phyloP scores from a whole-genome alignment of 1,284 basidiomycete genomes.

The Cutaneotrichosporon cyanovorans region DNA sequence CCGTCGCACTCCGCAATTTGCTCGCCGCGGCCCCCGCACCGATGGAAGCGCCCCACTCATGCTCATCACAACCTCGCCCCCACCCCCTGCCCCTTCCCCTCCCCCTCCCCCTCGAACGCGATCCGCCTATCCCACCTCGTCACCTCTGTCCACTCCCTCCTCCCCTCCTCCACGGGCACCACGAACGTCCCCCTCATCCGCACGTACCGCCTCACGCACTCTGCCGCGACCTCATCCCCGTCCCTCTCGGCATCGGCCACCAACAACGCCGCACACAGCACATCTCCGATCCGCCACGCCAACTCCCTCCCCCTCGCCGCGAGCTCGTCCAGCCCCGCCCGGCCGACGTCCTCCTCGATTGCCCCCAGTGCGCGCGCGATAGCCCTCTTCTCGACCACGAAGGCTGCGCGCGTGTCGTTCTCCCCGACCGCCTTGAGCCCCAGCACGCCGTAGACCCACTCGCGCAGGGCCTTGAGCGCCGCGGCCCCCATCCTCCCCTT shows the following conservation, averaged over 20 bases:
- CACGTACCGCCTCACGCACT: conserved; percentile 11
- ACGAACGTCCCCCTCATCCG: neutral
- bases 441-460: conserved; percentile 8
- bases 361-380: conserved; percentile 1
- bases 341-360: neutral
- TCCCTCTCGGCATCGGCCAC: conserved; percentile 13
- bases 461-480: neutral
- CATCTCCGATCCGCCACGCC: conserved; percentile 9
- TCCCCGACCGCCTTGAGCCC: neutral
- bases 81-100: too few relatives aligned
- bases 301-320: conserved; percentile 10
- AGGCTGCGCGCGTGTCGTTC: neutral
- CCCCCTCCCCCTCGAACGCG: conserved; percentile 10
- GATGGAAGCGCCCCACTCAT: too few relatives aligned
- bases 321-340: conserved; percentile 3
- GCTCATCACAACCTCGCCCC: too few relatives aligned
- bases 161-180: neutral
- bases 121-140: conserved; percentile 12
- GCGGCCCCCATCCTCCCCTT: conserved; percentile 2
- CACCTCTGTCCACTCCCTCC: conserved; percentile 5
- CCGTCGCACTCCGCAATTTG: too few relatives aligned
- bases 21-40: too few relatives aligned
- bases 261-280: conserved; percentile 10
- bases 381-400: neutral
- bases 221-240: conserved; percentile 7